Evolutionary conservation across 2,329 filamentous ascomycete genomes (phyloP), one percentile per base, ranked within the genome.

Genomic region (Microdochium nivale): DNA sequence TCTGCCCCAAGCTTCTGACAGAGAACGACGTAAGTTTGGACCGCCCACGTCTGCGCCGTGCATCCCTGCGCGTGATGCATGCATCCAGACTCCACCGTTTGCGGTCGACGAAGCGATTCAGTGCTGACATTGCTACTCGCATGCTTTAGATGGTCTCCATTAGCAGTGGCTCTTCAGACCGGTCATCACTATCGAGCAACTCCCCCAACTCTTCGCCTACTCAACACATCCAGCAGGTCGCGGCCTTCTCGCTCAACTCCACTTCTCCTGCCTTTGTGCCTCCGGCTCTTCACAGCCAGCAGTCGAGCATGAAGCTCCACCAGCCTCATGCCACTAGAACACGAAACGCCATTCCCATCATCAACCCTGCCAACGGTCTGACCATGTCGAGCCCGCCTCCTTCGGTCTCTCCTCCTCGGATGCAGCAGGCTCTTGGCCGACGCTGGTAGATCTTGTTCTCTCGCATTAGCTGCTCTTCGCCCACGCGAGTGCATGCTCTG

Each of bases 341-440:
- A 53, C 89, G 90, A 70, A 97, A 96, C 70, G 90, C 94, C 64
- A 97, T 97, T 60, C 92, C 92, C 54, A 99, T 99, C 68, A 89
- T 97, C 71, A 95, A 99, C 77, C 94, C 94, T 51, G 88, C 82
- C 60, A 96, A 92, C 52, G 90, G 94, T 65, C 84, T 90, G 68
- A 81, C 83, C 64, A 86, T 96, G 76, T 85, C 90, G 52, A 95
- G 90, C 74, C 92, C 92, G 59, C 90, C 92, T 25, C 86, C 86
- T 43, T 84, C 81, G 54, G 78, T 84, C 46, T 84, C 81, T 46
- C 82, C 82, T 55, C 74, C 74, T 65, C 75, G 80, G 66, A 78
- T 84, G 75, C 79, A 80, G 64, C 77, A 80, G 62, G 61, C 68
- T 51, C 70, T 80, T 56, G 69, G 68, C 52, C 72, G 76, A 56